Evolutionary conservation across 148 eudicot species (phyloP), one percentile per base, ranked within the genome.

Genomic region (Camellia japonica): DNA sequence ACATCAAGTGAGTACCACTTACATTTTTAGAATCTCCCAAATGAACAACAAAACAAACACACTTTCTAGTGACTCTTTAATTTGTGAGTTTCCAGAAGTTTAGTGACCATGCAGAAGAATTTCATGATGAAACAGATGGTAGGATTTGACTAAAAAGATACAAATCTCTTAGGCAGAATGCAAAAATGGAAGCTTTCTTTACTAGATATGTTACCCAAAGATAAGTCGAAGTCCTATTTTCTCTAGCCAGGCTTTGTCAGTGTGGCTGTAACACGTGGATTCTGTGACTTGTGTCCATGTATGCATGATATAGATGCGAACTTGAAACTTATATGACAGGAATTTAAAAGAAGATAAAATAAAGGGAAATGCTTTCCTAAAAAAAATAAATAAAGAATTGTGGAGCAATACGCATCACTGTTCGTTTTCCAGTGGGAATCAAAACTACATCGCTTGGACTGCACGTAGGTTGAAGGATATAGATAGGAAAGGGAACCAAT

Each of bases 401-500:
- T 16, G 0, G 64, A 7, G 19, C 7, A 19, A 20, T 61, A 38
- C 19, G 19, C 19, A 23, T 38, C 10, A 0, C 10, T 7, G 19
- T 7, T 8, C 1, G 19, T 63, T n/a, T 7, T 61, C 8, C 0
- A 73, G 88, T 19, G 19, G 92, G 70, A 70, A 93, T 11, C 47
- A 94, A 84, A 79, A 88, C 73, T 51, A 88, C 59, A 62, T 86
- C 83, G 71, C 77, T 90, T 6, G 85, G 47, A 16, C 79, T 43
- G 81, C 98, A 95, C 73, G 75, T 79, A 73, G 89, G 81, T 82
- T 85, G 93, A 79, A 95, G 83, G 78, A 79, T 55, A 84, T 91
- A 91, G 52, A 95, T 65, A 7, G 98, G 93, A 86, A 30, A 71
- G 47, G 71, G 14, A 1, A 14, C 14, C 15, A 9, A 65, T 7